Percentiles rank a stretch among this genome's conserved stretches.
Conservation (phyloP, 306 rosid species). For the Corylus avellana region DNA sequence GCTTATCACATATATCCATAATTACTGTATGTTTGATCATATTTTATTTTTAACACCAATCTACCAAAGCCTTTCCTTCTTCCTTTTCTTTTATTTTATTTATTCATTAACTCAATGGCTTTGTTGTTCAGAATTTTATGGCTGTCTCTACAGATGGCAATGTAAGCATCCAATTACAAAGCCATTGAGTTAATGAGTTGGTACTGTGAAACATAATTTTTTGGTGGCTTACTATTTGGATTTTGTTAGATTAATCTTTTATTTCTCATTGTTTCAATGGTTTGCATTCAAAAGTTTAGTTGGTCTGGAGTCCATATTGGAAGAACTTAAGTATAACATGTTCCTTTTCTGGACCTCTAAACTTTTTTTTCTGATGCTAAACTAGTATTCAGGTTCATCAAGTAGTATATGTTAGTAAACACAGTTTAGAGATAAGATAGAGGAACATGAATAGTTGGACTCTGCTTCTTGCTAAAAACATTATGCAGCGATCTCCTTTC, state of each 20-base stretch:
- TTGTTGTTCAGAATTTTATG: not conserved
- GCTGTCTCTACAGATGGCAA: not conserved
- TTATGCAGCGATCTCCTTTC: conserved; percentile 10
- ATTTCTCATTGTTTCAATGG: not conserved
- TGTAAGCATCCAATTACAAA: not conserved
- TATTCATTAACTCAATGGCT: not conserved
- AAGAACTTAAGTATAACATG: not conserved
- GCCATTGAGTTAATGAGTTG: not conserved
- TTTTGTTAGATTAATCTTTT: not conserved
- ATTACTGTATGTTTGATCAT: too few relatives aligned
- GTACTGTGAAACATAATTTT: not conserved
- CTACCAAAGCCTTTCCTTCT: not conserved
- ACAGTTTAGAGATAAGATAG: not conserved
- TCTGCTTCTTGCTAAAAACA: not conserved
- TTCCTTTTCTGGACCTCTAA: not conserved
- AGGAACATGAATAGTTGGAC: not conserved
- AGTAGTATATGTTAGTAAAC: not conserved
- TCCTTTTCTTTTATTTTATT: too few relatives aligned
- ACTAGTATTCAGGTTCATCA: not conserved
- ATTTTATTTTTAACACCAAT: not conserved
- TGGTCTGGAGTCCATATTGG: not conserved
- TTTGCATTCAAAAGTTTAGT: not conserved
- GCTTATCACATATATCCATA: too few relatives aligned
- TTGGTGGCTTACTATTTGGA: not conserved
- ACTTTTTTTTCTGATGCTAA: not conserved